Evolutionary conservation across 768 basidiomycete species (phyloP).

Genomic region (Fistulinella prunicolor): DNA sequence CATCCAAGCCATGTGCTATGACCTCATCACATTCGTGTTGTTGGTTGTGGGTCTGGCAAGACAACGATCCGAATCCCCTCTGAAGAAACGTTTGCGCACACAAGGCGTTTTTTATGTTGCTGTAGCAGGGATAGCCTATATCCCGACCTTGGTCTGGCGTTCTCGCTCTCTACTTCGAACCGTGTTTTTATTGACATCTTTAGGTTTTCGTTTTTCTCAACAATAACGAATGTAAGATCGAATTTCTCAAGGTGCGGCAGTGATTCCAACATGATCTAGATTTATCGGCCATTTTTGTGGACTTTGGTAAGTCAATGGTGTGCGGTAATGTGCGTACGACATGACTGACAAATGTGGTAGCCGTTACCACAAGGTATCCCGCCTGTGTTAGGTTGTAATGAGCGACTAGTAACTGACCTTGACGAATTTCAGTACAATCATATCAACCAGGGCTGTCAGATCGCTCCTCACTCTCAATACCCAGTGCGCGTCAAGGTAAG

Average conservation of each 20-base stretch:
- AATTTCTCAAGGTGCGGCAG: not conserved
- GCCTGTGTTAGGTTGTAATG: not conserved
- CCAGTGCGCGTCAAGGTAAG: slow-evolving; percentile 2
- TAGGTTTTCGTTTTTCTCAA: slow-evolving; percentile 8
- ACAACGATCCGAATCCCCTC: slow-evolving; percentile 5
- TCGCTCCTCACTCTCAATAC: slow-evolving; percentile 2
- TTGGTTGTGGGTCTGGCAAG: slow-evolving; percentile 14
- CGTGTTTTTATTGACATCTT: not conserved
- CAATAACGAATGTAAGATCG: slow-evolving; percentile 5
- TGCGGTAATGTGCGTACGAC: not conserved
- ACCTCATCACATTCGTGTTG: slow-evolving; percentile 21
- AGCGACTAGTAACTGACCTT: not conserved
- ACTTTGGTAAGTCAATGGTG: slow-evolving; percentile 1
- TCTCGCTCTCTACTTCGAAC: not conserved
- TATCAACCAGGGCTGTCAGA: slow-evolving; percentile 14
- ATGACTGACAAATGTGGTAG: slow-evolving; percentile 6
- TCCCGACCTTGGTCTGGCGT: slow-evolving; percentile 10
- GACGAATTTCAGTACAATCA: slow-evolving; percentile 4
- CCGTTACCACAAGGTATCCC: slow-evolving; percentile 8
- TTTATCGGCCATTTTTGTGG: not conserved
- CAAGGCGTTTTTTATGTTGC: slow-evolving; percentile 21
- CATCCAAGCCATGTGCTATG: slow-evolving; percentile 13
- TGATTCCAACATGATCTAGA: slow-evolving; percentile 1
- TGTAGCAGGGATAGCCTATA: slow-evolving; percentile 10
- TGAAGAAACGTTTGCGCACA: slow-evolving; percentile 12